Conservation (phyloP, 1,284 basidiomycete genomes). For the Inonotus hispidus region DNA sequence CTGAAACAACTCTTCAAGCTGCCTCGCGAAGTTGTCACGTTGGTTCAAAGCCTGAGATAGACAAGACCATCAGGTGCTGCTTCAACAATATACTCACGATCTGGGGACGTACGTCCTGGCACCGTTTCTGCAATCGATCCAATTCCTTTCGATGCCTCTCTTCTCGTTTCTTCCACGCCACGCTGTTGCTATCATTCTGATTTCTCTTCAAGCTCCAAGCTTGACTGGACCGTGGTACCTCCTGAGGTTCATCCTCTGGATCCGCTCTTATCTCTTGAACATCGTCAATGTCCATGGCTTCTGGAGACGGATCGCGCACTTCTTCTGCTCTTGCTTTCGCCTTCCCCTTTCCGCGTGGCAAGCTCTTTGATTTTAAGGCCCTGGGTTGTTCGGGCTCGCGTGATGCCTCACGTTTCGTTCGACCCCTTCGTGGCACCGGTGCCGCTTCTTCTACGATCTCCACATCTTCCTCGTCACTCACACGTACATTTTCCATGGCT, state of each 20-base stretch:
- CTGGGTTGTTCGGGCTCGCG: slow-evolving; percentile 11
- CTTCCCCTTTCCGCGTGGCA: slow-evolving; percentile 26
- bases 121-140: slow-evolving; percentile 17
- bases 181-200: neutral
- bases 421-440: neutral
- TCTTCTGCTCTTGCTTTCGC: slow-evolving; percentile 19
- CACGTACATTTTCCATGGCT: slow-evolving; percentile 23
- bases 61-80: neutral
- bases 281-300: slow-evolving; percentile 12
- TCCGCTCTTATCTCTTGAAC: slow-evolving; percentile 7
- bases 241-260: slow-evolving; percentile 10
- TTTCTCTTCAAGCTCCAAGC: neutral
- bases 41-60: slow-evolving; percentile 29
- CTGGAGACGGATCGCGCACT: slow-evolving; percentile 6
- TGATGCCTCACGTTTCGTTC: slow-evolving; percentile 10
- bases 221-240: neutral
- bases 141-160: slow-evolving; percentile 13
- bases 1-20: slow-evolving; percentile 52
- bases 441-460: neutral
- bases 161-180: slow-evolving; percentile 8
- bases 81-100: slow-evolving; percentile 8
- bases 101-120: slow-evolving; percentile 16
- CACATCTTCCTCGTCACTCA: slow-evolving; percentile 1
- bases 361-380: slow-evolving; percentile 19
- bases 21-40: slow-evolving; percentile 42